Evolutionary conservation across 192 early-diverging fungal genomes (phyloP), one percentile per base, ranked within the genome.

Genomic region (Phlyctochytrium planicorne): DNA sequence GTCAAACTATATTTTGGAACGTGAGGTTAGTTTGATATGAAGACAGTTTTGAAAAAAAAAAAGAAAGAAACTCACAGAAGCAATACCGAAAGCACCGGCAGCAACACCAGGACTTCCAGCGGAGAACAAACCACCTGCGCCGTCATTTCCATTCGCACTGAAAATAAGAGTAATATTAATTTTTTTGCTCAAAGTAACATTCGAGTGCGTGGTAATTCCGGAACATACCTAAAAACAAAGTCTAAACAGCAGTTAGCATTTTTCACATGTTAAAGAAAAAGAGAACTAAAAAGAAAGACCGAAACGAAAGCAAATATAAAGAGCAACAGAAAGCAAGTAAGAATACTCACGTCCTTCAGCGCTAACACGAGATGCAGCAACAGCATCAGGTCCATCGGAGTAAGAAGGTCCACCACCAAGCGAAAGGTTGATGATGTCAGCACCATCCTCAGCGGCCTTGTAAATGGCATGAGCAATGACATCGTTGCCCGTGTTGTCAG

Each of bases 351-450:
- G 17, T 31, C 86, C 78, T 6, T 73, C 72, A 25, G 53, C 52
- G 27, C 74, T 55, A 33, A 91, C 70, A 14, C 63, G 64, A 27
- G 84, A 77, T 34, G 87, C 84, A 0, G 90, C 82, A 20, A 84
- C 74, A 1, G 86, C 65, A 14, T 88, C 80, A 34, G 84, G 78
- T 32, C 90, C 89, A 14, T 50, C n/a, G 40, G 40, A 50, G n/a
- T 50, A 50, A 50, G 40, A 14, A 50, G 40, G 40, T 50, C 83
- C 89, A 52, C 68, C 68, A 56, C 93, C 95, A 62, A 95, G 73
- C 56, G 89, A 91, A 63, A 95, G 80, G 79, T 90, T 94, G 71
- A 97, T 90, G 47, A 97, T 71, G 65, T 97, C 84, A 73, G 90
- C 84, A 0, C 85, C 78, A 59, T 92, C 91, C 2, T 68, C 68